Evolutionary conservation across 352 stramenopile species (phyloP).

Genomic region (Pythium phragmiticola): DNA sequence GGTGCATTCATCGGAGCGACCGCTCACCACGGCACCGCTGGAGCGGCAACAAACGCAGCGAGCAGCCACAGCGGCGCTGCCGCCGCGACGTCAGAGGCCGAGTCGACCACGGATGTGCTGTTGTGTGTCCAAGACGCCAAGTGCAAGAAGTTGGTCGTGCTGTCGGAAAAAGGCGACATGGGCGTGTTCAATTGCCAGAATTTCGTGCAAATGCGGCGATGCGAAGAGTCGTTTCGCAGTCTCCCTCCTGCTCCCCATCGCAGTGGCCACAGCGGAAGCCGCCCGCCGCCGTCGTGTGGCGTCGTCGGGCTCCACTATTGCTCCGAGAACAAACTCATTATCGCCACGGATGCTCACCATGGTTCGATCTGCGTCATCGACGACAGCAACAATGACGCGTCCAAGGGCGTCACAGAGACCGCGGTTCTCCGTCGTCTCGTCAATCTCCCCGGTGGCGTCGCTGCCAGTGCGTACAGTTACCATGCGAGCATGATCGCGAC

Average conservation of each 20-base stretch:
- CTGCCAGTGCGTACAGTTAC: constrained; percentile 61
- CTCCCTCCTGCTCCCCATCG: not conserved
- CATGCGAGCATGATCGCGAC: constrained; percentile 70
- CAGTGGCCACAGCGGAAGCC: not conserved
- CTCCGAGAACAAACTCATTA: constrained; percentile 71
- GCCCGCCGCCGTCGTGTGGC: constrained; percentile 31
- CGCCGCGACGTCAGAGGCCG: not conserved
- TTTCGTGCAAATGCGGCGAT: constrained; percentile 69
- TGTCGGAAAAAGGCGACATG: constrained; percentile 54
- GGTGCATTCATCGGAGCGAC: constrained; percentile 17
- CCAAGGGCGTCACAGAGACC: constrained; percentile 41
- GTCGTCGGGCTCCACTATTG: constrained; percentile 69
- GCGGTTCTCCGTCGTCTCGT: constrained; percentile 54
- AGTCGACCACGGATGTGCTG: constrained; percentile 44
- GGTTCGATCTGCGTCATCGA: constrained; percentile 66
- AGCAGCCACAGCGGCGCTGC: constrained; percentile 15
- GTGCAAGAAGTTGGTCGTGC: constrained; percentile 59
- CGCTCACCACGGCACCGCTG: not conserved
- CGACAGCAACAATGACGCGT: constrained; percentile 55
- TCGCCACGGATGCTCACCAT: constrained; percentile 41
- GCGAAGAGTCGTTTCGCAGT: constrained; percentile 44
- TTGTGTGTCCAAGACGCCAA: constrained; percentile 52
- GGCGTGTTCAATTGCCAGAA: constrained; percentile 77
- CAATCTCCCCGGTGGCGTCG: constrained; percentile 53
- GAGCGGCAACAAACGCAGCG: not conserved